phyloP scores from a whole-genome alignment of 164 flowering plant genomes.

The Sextonia rubra region DNA sequence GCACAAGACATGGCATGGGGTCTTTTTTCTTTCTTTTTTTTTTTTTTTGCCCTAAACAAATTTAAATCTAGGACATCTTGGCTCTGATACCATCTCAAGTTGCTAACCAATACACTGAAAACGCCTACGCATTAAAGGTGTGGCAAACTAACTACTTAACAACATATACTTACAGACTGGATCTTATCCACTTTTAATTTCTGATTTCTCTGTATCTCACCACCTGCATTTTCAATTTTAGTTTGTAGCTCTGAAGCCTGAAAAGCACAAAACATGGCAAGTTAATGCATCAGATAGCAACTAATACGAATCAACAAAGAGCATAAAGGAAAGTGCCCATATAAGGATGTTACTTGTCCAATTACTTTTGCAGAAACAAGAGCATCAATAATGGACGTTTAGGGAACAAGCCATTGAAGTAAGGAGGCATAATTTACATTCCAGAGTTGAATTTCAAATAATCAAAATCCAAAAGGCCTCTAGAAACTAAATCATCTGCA shows the following conservation, averaged over 20 bases:
- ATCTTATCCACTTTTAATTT: slow-evolving; percentile 69
- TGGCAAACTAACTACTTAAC: too few species aligned
- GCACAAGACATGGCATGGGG: too few species aligned
- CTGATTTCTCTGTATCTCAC: slow-evolving; percentile 71
- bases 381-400: background rate
- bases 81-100: too few species aligned
- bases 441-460: background rate
- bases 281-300: background rate
- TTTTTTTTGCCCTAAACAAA: too few species aligned
- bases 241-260: slow-evolving; percentile 80
- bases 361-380: too few species aligned
- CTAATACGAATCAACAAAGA: background rate
- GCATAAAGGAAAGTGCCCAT: background rate
- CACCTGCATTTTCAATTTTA: slow-evolving; percentile 95
- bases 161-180: slow-evolving; percentile 67
- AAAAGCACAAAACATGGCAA: slow-evolving; percentile 3
- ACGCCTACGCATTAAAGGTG: too few species aligned
- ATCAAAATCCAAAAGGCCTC: background rate
- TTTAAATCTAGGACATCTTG: too few species aligned
- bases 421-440: background rate
- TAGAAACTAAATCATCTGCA: background rate
- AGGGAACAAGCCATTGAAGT: background rate
- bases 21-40: too few species aligned
- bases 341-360: too few species aligned
- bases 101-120: too few species aligned